phyloP scores from a whole-genome alignment of 768 basidiomycete genomes.

The Strobilomyces echinocephalus region DNA sequence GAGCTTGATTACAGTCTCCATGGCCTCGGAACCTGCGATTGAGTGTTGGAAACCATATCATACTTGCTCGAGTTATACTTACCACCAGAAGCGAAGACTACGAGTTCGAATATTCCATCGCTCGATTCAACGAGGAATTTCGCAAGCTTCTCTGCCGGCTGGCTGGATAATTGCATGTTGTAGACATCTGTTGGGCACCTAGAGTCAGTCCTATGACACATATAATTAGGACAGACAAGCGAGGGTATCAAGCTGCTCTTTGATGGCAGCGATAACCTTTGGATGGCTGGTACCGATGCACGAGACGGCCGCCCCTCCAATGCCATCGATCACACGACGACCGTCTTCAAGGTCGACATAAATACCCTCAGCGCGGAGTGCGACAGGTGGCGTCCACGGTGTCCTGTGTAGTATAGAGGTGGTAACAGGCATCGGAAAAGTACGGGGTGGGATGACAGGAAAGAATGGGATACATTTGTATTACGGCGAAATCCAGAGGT shows the following conservation, averaged over 20 bases:
- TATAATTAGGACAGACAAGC: slow-evolving; percentile 49
- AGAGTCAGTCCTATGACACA: neutral
- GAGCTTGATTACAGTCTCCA: slow-evolving; percentile 83
- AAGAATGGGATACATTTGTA: neutral
- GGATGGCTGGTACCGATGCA: slow-evolving; percentile 76
- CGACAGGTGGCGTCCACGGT: slow-evolving; percentile 70
- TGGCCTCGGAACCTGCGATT: slow-evolving; percentile 73
- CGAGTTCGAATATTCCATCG: slow-evolving; percentile 68
- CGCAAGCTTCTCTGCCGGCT: slow-evolving; percentile 78
- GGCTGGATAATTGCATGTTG: slow-evolving; percentile 78
- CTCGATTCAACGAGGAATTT: slow-evolving; percentile 58
- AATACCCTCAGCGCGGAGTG: slow-evolving; percentile 58
- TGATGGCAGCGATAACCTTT: slow-evolving; percentile 65
- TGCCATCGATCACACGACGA: slow-evolving; percentile 64
- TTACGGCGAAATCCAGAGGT: neutral
- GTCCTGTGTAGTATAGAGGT: slow-evolving; percentile 60
- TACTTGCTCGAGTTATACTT: slow-evolving; percentile 9
- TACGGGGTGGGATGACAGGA: neutral
- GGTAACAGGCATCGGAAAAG: slow-evolving; percentile 13
- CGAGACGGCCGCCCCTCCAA: slow-evolving; percentile 82
- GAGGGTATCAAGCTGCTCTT: slow-evolving; percentile 74
- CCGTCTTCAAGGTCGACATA: slow-evolving; percentile 74
- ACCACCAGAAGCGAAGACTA: slow-evolving; percentile 77
- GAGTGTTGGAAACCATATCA: neutral
- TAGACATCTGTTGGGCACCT: slow-evolving; percentile 59